Evolutionary conservation across 2,329 filamentous ascomycete species (phyloP), one percentile per base, ranked within the genome.

Genomic region (Aureobasidium sp.): DNA sequence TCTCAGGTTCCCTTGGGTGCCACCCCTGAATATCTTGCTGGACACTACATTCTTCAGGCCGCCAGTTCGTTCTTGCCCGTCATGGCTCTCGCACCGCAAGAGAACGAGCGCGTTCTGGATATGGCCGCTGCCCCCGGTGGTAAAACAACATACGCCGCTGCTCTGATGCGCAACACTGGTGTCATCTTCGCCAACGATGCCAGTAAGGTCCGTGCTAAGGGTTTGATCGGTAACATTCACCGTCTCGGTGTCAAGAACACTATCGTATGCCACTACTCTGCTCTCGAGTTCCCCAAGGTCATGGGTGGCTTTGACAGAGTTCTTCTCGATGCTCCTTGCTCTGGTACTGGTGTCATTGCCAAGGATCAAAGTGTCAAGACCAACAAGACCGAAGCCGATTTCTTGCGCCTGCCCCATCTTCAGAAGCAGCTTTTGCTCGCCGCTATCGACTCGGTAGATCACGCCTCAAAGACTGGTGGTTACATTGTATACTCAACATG

Each of bases 291-390:
- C 74, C 94, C 94, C 32, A 90, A 87, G 70, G 90, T 96, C 41
- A 91, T 99, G 75, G 94, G 93, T 63, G 94, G 94, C 13, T 99
- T 99, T 65, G 94, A 99, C 75, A 85, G 94, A 65, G 91, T 99
- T 6, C 79, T 97, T 49, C 88, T 97, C 62, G 92, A 99, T 77
- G 92, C 91, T 1, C 94, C 94, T 5, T 97, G 94, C 78, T 96
- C 92, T 3, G 93, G 94, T 68, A 99, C 94, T 0, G 94, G 94
- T 69, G 94, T 99, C 71, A 99, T 99, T 67, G 89, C 91, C 65
- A 99, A 99, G 79, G 94, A 99, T 76, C 85, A 93, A 36, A 91
- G 88, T 66, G 91, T 99, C 68, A 99, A 99, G 82, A 97, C 93
- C 29, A 97, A 97, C 81, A 97, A 97, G 81, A 95, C 90, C 11